phyloP scores from a whole-genome alignment of 2,329 filamentous ascomycete species.

The Cadophora sp. region DNA sequence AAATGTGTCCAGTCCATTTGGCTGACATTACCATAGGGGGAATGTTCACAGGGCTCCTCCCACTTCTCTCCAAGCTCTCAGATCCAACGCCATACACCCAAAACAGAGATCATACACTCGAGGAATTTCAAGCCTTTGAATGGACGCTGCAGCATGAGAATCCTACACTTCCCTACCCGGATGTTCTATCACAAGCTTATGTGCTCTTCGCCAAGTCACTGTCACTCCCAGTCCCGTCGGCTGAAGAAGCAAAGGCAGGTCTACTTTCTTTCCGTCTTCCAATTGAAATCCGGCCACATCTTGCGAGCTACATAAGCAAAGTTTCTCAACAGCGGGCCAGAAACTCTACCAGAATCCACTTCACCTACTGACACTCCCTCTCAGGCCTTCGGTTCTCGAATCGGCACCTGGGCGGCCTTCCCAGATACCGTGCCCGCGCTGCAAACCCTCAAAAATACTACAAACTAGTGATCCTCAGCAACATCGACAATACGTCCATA shows the following conservation, averaged over 20 bases:
- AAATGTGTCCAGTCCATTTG: neutral
- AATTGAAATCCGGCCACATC: too few relatives aligned
- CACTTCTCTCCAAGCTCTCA: conserved; percentile 23
- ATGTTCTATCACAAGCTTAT: conserved; percentile 53
- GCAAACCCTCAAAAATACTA: conserved; percentile 49
- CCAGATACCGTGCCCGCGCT: conserved; percentile 54
- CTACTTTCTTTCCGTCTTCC: neutral
- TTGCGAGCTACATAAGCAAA: too few relatives aligned
- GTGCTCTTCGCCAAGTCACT: conserved; percentile 46
- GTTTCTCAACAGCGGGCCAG: too few relatives aligned
- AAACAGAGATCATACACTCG: conserved; percentile 15
- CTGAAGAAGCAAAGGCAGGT: conserved; percentile 25
- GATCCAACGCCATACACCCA: conserved; percentile 13
- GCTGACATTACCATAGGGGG: conserved; percentile 16
- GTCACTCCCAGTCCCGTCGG: conserved; percentile 31
- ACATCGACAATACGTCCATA: conserved; percentile 61
- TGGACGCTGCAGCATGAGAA: conserved; percentile 48
- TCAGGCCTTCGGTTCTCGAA: conserved; percentile 48
- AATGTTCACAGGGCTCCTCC: conserved; percentile 23
- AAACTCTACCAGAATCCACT: conserved; percentile 16
- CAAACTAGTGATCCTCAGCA: conserved; percentile 60
- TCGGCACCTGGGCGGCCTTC: conserved; percentile 54
- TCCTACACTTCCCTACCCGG: conserved; percentile 56
- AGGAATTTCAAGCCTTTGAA: conserved; percentile 25
- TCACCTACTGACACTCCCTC: conserved; percentile 25